These are phyloP conservation scores for Exophiala calicioides DNA, from an alignment of 2,329 filamentous ascomycete genomes.

Conservation along the genomic window DNA sequence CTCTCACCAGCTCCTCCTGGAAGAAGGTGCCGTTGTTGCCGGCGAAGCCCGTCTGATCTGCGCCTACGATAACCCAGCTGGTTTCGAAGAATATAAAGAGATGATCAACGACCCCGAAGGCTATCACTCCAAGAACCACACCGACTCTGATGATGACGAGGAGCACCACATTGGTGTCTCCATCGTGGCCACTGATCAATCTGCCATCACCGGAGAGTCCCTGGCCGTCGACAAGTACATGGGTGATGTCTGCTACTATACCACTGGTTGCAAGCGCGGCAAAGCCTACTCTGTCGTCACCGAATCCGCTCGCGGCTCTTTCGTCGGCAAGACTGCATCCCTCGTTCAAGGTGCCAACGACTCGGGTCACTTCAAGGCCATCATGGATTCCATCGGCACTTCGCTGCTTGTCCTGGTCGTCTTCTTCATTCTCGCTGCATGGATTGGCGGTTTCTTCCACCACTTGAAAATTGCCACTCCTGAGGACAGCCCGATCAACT, in stretches of 20 bases:
- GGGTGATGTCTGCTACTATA: conserved; percentile 75
- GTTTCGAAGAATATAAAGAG: conserved; percentile 67
- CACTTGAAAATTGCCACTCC: conserved; percentile 64
- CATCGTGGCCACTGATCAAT: conserved; percentile 73
- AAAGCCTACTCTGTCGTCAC: conserved; percentile 71
- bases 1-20: conserved; percentile 60
- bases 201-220: conserved; percentile 78
- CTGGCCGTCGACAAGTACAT: conserved; percentile 78
- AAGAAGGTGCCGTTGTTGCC: conserved; percentile 71
- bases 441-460: conserved; percentile 79
- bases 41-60: conserved; percentile 72
- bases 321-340: conserved; percentile 73
- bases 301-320: conserved; percentile 69
- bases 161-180: conserved; percentile 66
- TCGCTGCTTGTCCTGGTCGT: conserved; percentile 73
- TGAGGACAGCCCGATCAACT: conserved; percentile 60
- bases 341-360: conserved; percentile 75
- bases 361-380: conserved; percentile 77
- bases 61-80: conserved; percentile 68
- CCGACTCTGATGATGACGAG: conserved; percentile 59
- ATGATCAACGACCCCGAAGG: conserved; percentile 61
- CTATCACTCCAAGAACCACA: conserved; percentile 59
- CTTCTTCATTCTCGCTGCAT: conserved; percentile 72
- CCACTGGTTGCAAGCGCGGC: conserved; percentile 78
- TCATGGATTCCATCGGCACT: conserved; percentile 80